Evolutionary conservation across 345 rosid species (phyloP).

Genomic region (Dovyalis caffra): DNA sequence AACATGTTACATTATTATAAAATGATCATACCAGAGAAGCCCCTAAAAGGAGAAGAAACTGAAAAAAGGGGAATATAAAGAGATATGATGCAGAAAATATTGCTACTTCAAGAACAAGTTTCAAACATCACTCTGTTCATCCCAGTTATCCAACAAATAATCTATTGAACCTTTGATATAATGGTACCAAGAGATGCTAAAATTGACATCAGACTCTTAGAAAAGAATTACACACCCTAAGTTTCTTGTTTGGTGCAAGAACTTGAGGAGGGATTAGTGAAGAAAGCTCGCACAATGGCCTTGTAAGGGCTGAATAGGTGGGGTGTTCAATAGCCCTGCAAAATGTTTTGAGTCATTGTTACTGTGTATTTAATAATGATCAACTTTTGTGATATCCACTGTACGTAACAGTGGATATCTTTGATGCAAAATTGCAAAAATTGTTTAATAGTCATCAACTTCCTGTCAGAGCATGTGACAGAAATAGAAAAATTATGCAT

Average conservation of each 20-base stretch:
- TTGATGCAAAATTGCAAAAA: background rate
- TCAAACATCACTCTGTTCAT: background rate
- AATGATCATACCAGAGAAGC: background rate
- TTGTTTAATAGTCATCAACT: too few species aligned
- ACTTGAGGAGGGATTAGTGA: slow-evolving; percentile 88
- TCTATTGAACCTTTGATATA: background rate
- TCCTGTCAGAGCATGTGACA: background rate
- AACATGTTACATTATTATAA: background rate
- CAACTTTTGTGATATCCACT: background rate
- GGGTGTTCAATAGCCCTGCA: slow-evolving; percentile 99
- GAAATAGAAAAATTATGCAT: slow-evolving; percentile 13
- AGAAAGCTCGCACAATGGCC: slow-evolving; percentile 96
- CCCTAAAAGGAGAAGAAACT: background rate
- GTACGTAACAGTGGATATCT: background rate
- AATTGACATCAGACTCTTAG: background rate
- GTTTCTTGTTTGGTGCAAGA: slow-evolving; percentile 88
- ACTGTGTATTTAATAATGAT: background rate
- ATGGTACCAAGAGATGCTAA: background rate
- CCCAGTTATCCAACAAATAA: background rate
- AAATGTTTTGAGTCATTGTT: slow-evolving; percentile 9
- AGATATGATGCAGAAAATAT: background rate
- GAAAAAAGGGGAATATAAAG: background rate
- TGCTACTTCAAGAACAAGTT: background rate
- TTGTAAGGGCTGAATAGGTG: slow-evolving; percentile 93
- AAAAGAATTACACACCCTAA: slow-evolving; percentile 53